phyloP scores from a whole-genome alignment of 148 eudicot species.

The Agrostemma githago region DNA sequence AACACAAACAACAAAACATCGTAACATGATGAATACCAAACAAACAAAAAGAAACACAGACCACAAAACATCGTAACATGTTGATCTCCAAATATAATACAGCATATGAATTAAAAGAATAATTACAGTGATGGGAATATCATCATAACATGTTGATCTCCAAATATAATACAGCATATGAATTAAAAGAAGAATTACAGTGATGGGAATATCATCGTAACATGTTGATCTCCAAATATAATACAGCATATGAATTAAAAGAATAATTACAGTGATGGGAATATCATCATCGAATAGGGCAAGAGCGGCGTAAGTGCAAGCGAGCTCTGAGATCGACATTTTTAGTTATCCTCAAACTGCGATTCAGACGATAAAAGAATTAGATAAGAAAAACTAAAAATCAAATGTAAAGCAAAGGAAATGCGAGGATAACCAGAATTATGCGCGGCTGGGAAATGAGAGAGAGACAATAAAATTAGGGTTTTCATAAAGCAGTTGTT shows the following conservation, averaged over 20 bases:
- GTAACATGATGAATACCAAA: too few relatives aligned
- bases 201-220: constrained; percentile 66
- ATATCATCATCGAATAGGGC: constrained; percentile 76
- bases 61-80: too few relatives aligned
- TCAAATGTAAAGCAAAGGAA: too few relatives aligned
- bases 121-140: too few relatives aligned
- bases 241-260: background rate
- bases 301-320: constrained; percentile 61
- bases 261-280: constrained; percentile 45
- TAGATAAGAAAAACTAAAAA: background rate
- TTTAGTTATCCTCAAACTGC: background rate
- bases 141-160: background rate
- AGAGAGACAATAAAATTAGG: too few relatives aligned
- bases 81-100: too few relatives aligned
- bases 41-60: background rate
- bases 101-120: too few relatives aligned
- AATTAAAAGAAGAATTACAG: constrained; percentile 28
- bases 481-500: too few relatives aligned
- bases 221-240: background rate
- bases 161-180: background rate
- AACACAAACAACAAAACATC: background rate
- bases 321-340: constrained; percentile 37
- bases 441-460: too few relatives aligned
- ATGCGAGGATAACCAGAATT: too few relatives aligned
- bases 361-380: background rate